Percentiles rank a stretch among this genome's conserved stretches.
These are phyloP conservation scores for Centrapalus pauciflorus DNA, from an alignment of 129 eudicot genomes.

Conservation along the genomic window DNA sequence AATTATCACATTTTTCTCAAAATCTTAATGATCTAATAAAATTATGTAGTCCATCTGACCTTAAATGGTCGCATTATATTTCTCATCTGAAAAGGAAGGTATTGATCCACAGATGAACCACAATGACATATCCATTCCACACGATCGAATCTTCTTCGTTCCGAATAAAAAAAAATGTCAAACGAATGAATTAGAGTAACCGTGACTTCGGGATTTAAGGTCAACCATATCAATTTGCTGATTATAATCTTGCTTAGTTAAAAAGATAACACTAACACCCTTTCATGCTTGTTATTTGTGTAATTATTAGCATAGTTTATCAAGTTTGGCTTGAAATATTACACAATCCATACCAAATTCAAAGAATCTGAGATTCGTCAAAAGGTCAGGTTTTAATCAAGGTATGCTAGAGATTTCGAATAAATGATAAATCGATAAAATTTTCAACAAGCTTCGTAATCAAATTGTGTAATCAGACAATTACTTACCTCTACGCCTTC, in stretches of 20 bases:
- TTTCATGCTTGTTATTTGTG: background rate
- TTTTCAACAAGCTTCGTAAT: background rate
- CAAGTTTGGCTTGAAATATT: background rate
- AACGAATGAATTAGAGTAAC: background rate
- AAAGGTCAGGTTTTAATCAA: background rate
- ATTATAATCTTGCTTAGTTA: background rate
- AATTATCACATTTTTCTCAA: background rate
- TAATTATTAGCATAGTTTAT: background rate
- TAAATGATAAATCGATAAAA: background rate
- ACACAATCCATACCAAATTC: background rate
- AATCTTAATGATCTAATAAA: background rate
- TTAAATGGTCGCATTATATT: background rate
- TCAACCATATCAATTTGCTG: background rate
- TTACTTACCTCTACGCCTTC: slow-evolving; percentile 95
- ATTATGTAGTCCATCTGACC: background rate
- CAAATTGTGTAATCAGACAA: background rate
- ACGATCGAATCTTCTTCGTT: background rate
- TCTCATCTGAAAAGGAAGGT: background rate
- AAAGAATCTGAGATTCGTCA: background rate
- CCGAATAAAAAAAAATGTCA: background rate
- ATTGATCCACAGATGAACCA: background rate
- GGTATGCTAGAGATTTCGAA: background rate
- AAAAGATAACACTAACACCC: background rate
- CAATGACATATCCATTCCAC: too few species aligned
- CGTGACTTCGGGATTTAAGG: background rate